phyloP scores from a whole-genome alignment of 2,329 filamentous ascomycete genomes.

The Talaromyces sp. region DNA sequence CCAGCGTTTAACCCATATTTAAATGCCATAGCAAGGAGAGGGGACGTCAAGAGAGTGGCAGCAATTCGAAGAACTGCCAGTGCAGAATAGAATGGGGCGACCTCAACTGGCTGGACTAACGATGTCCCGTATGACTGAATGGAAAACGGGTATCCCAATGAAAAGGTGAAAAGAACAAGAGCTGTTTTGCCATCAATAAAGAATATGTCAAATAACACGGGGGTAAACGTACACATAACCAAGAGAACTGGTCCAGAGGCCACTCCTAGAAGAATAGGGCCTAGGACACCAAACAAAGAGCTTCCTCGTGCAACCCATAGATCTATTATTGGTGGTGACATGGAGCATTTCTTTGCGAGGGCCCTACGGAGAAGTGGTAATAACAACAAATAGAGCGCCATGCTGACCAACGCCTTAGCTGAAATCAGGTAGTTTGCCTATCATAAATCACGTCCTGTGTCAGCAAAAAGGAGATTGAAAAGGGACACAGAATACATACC shows the following conservation, averaged over 20 bases:
- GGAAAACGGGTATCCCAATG: background rate
- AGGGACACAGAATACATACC: background rate
- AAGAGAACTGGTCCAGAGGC: background rate
- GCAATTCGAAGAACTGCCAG: background rate
- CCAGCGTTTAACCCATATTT: background rate
- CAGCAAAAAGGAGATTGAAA: background rate
- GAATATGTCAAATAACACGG: background rate
- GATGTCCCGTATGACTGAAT: conserved; percentile 1
- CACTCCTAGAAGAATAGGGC: background rate
- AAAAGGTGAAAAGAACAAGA: background rate
- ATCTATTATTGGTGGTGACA: background rate
- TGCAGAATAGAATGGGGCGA: background rate
- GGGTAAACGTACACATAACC: background rate
- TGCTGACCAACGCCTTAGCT: background rate
- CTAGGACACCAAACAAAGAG: background rate
- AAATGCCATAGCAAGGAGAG: background rate
- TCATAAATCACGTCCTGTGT: background rate
- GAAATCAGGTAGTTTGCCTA: conserved; percentile 3
- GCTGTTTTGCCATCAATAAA: background rate
- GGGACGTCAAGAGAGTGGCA: background rate
- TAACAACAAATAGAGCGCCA: background rate
- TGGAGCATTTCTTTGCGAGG: background rate
- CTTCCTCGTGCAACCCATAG: conserved; percentile 1
- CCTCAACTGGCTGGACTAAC: background rate
- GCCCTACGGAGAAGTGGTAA: background rate